A percentile compares a stretch with the other conserved stretches of the same genome.
Evolutionary conservation across 2,329 filamentous ascomycete species (phyloP).

Genomic region (Arachnomyces sp.): DNA sequence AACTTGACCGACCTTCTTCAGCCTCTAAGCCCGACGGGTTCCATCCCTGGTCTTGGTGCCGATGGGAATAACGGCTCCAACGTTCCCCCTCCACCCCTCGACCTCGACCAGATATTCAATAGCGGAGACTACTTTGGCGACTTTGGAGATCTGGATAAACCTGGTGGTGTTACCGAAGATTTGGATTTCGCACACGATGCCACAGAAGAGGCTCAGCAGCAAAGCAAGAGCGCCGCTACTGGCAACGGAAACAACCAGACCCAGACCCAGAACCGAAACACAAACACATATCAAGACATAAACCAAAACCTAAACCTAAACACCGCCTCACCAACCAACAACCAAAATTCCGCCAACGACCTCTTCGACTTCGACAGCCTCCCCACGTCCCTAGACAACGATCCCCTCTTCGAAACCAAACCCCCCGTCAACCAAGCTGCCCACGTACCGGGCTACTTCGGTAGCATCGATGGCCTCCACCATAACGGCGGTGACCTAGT

Average conservation of each 20-base stretch:
- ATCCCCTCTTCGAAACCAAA: slow-evolving; percentile 22
- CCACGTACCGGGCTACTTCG: slow-evolving; percentile 21
- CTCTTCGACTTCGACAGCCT: slow-evolving; percentile 36
- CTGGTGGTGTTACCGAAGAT: slow-evolving; percentile 14
- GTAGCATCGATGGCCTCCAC: slow-evolving; percentile 12
- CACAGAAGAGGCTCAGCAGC: slow-evolving; percentile 12
- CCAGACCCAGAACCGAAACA: background rate
- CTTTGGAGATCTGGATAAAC: slow-evolving; percentile 25
- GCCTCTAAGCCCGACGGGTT: slow-evolving; percentile 70
- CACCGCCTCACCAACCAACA: slow-evolving; percentile 14
- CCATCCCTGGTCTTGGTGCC: slow-evolving; percentile 58
- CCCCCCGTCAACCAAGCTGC: slow-evolving; percentile 14
- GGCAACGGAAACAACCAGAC: slow-evolving; percentile 8
- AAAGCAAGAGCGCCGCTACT: background rate
- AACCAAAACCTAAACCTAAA: slow-evolving; percentile 3
- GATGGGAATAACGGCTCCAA: slow-evolving; percentile 29
- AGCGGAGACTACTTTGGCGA: slow-evolving; percentile 48
- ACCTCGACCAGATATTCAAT: slow-evolving; percentile 52
- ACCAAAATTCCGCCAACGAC: slow-evolving; percentile 27
- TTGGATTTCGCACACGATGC: slow-evolving; percentile 15
- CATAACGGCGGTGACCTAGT: slow-evolving; percentile 5
- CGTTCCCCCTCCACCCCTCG: slow-evolving; percentile 39
- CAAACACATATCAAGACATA: no score
- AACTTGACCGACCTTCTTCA: slow-evolving; percentile 65
- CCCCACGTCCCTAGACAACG: slow-evolving; percentile 19